Percentiles rank a stretch among this genome's conserved stretches.
These are phyloP conservation scores for Oryza glumipatula DNA, from an alignment of 176 grass and related monocot genomes.

Conservation along the genomic window DNA sequence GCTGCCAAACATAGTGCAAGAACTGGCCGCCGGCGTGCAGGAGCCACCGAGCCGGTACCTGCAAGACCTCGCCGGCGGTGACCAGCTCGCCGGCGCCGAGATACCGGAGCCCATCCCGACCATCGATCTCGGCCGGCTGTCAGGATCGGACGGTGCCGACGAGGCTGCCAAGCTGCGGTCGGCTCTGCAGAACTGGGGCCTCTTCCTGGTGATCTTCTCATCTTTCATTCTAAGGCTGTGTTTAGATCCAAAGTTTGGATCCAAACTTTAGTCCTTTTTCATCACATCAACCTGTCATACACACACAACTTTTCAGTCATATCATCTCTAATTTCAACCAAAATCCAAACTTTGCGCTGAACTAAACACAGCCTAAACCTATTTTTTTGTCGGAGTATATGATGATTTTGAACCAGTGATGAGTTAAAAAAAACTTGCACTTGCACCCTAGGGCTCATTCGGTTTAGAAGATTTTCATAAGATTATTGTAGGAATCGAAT, in stretches of 20 bases:
- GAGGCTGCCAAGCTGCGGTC: conserved; percentile 50
- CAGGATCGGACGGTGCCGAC: conserved; percentile 19
- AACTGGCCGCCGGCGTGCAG: conserved; percentile 20
- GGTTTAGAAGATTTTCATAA: too few species aligned
- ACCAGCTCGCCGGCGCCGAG: conserved; percentile 11
- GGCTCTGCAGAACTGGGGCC: conserved; percentile 55
- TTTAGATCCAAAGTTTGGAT: too few species aligned
- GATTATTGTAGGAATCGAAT: too few species aligned
- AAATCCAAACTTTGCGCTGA: too few species aligned
- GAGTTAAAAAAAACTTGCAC: too few species aligned
- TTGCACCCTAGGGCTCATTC: not conserved
- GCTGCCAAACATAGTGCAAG: conserved; percentile 35
- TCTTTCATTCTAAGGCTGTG: not conserved
- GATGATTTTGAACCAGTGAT: too few species aligned
- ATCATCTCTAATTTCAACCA: too few species aligned
- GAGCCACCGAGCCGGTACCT: conserved; percentile 38
- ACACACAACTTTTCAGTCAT: too few species aligned
- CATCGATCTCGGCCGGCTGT: conserved; percentile 52
- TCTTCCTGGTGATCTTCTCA: conserved; percentile 47
- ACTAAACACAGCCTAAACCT: not conserved
- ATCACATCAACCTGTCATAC: too few species aligned
- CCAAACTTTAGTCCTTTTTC: too few species aligned
- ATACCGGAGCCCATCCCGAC: conserved; percentile 40
- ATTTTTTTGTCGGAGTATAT: too few species aligned
- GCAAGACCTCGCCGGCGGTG: conserved; percentile 5